Conservation (phyloP, 176 grass and related monocot species). For the Urochloa ruziziensis region DNA sequence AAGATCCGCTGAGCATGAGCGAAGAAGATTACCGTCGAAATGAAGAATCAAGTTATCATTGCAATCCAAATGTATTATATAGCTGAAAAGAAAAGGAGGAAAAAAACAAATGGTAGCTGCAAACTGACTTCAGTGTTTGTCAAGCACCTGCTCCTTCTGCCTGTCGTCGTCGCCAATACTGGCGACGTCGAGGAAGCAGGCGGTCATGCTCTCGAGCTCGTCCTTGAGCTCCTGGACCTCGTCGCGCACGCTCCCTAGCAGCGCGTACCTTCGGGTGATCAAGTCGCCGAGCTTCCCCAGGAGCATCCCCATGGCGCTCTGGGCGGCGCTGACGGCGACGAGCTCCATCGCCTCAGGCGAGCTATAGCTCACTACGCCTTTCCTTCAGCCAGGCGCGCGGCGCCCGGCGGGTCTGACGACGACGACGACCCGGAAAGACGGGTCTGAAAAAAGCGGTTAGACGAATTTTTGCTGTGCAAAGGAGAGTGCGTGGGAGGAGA, state of each 20-base stretch:
- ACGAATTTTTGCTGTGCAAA: too few relatives aligned
- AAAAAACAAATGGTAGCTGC: too few relatives aligned
- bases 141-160: background rate
- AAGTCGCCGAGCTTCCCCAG: background rate
- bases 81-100: background rate
- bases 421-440: too few relatives aligned
- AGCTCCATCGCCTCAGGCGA: background rate
- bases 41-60: too few relatives aligned
- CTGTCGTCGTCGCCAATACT: background rate
- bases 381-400: too few relatives aligned
- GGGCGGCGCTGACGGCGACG: background rate
- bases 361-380: too few relatives aligned
- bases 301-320: background rate
- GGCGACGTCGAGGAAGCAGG: background rate
- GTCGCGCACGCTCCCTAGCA: background rate
- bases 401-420: too few relatives aligned
- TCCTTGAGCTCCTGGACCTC: conserved; percentile 29
- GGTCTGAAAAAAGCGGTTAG: too few relatives aligned
- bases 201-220: conserved; percentile 17
- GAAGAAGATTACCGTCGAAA: too few relatives aligned
- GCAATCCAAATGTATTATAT: too few relatives aligned
- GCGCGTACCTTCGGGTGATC: background rate
- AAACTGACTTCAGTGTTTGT: background rate
- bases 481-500: too few relatives aligned
- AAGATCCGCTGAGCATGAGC: too few relatives aligned